These are phyloP conservation scores for Calonectria hawksworthii DNA, from an alignment of 2,329 filamentous ascomycete species.

Conservation along the genomic window DNA sequence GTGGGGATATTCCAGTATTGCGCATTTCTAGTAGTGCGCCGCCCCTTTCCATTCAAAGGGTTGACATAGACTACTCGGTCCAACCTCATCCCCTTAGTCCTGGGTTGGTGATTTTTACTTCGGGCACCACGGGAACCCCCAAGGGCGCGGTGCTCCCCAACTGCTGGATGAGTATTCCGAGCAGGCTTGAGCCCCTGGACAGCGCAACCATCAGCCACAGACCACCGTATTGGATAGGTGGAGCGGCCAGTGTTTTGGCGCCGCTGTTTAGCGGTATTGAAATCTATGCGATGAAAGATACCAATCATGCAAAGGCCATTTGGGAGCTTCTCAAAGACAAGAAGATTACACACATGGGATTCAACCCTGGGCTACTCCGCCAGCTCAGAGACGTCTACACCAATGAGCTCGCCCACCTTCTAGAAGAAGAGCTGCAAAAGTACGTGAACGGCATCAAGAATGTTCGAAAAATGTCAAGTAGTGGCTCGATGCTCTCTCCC, in stretches of 20 bases:
- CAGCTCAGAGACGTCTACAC: background rate
- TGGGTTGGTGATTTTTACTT: background rate
- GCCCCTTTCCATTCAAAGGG: background rate
- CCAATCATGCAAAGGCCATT: background rate
- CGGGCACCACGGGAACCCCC: background rate
- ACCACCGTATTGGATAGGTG: background rate
- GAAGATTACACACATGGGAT: background rate
- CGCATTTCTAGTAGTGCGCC: background rate
- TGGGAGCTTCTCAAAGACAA: background rate
- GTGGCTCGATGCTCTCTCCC: background rate
- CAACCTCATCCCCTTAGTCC: background rate
- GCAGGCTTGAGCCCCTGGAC: background rate
- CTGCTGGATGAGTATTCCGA: background rate
- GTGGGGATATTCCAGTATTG: background rate
- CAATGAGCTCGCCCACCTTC: background rate
- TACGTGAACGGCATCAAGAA: background rate
- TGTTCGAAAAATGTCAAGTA: background rate
- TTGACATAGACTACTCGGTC: background rate
- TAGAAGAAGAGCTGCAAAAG: background rate
- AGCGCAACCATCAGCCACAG: background rate
- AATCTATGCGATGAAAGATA: background rate
- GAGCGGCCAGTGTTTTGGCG: background rate
- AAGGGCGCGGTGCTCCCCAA: constrained; percentile 1
- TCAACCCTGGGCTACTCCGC: background rate
- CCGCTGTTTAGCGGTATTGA: background rate